A percentile compares a stretch with the other conserved stretches of the same genome.
Conservation (phyloP, 805 yeast genomes). For the Yarrowia bubula region DNA sequence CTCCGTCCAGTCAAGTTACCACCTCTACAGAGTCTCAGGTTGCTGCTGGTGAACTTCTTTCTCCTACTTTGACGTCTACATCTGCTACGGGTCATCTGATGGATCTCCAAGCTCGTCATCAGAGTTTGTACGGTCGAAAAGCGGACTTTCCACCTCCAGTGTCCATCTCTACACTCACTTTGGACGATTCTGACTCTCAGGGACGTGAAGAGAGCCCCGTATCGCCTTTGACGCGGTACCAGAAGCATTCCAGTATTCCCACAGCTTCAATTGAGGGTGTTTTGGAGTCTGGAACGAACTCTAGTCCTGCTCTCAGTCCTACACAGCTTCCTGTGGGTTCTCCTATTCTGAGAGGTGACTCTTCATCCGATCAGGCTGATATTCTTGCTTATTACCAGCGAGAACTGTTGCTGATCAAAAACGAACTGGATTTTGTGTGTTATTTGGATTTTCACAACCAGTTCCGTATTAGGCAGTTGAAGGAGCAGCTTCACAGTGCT, state of each 20-base stretch:
- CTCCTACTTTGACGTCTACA: background rate
- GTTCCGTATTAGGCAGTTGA: constrained; percentile 40
- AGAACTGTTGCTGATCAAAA: constrained; percentile 54
- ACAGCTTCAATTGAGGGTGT: constrained; percentile 17
- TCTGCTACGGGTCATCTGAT: constrained; percentile 13
- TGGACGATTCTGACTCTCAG: background rate
- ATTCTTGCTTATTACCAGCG: constrained; percentile 51
- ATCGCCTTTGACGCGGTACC: constrained; percentile 6
- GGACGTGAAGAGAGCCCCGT: constrained; percentile 15
- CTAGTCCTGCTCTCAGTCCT: constrained; percentile 9
- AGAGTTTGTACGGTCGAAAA: constrained; percentile 7
- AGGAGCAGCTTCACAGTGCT: constrained; percentile 37
- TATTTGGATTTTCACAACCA: constrained; percentile 52
- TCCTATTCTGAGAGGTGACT: constrained; percentile 7
- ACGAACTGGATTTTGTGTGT: constrained; percentile 60
- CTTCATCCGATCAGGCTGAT: constrained; percentile 12
- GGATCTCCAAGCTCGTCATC: constrained; percentile 23
- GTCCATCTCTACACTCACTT: constrained; percentile 5
- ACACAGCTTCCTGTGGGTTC: constrained; percentile 11
- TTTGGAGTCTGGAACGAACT: constrained; percentile 3
- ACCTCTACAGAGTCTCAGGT: constrained; percentile 16
- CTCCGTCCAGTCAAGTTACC: background rate
- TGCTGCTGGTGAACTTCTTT: constrained; percentile 23
- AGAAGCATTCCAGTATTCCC: background rate
- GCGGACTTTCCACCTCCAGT: constrained; percentile 18